Evolutionary conservation across 257 asterid genomes (phyloP), one percentile per base, ranked within the genome.

Genomic region (Plectranthus barbatus): DNA sequence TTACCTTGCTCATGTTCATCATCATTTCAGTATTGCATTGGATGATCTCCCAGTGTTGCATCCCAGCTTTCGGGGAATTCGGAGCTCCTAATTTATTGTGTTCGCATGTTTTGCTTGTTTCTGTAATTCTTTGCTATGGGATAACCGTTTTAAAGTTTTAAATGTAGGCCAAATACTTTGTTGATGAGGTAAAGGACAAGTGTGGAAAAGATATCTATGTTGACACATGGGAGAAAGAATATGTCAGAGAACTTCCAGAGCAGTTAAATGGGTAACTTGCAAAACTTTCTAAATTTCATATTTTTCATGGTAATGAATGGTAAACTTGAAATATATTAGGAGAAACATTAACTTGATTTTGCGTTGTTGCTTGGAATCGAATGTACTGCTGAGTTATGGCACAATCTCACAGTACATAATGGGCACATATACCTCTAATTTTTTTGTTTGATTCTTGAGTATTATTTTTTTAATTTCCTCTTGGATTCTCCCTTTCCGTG

Each of bases 121-220:
- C 45, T n/a, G 7, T 34, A 44, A 42, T 72, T 26, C 31, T 68
- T 39, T 68, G 59, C 61, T 64, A 60, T 63, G 34, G 57, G 53
- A 46, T 56, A 49, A 13, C 66, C 65, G 54, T 47, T 56, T 55
- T 64, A 10, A 54, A 26, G 61, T 56, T 61, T 52, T 65, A 55
- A 68, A 48, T 79, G 74, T 84, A 93, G 99, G 82, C 87, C 34
- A 84, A 79, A 68, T 93, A 93, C 76, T 70, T 76, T 46, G 82
- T 66, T 49, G 97, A 90, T 57, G 97, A 93, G 86, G 95, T 85
- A 82, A 93, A 84, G 78, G 99, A 93, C 78, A 93, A 86, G 75
- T 74, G 67, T 80, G 96, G 92, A 29, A 73, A 69, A 54, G 83
- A 74, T 62, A 81, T 93, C 69, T 68, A 84, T 67, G 76, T 85